Percentiles rank a stretch among this genome's conserved stretches.
Conservation (phyloP, 2,329 filamentous ascomycete genomes). For the Xylaria sp. region DNA sequence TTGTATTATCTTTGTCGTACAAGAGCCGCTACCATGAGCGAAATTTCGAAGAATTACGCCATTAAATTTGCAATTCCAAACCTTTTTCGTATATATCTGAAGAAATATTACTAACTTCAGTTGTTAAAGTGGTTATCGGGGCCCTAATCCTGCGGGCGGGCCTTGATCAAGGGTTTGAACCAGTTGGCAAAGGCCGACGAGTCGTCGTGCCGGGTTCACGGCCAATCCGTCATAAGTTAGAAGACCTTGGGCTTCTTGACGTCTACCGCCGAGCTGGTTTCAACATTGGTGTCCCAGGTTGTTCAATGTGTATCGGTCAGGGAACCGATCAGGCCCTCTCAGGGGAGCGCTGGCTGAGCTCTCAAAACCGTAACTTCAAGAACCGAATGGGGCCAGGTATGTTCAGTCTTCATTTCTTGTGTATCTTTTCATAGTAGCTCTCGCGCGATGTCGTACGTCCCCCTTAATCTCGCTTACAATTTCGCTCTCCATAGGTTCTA, state of each 20-base stretch:
- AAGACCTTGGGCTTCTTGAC: slow-evolving; percentile 50
- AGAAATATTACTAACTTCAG: not conserved
- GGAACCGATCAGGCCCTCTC: slow-evolving; percentile 54
- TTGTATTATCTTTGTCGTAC: not conserved
- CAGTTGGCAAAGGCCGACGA: slow-evolving; percentile 50
- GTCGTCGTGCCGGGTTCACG: slow-evolving; percentile 56
- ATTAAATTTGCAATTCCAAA: not conserved
- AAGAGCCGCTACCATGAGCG: not conserved
- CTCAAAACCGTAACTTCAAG: slow-evolving; percentile 60
- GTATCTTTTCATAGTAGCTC: not conserved
- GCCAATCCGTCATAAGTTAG: slow-evolving; percentile 54
- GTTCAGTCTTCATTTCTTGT: not conserved
- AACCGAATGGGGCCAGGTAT: slow-evolving; percentile 58
- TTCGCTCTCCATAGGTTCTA: slow-evolving; percentile 49
- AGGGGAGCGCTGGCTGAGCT: slow-evolving; percentile 58
- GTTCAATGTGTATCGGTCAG: slow-evolving; percentile 59
- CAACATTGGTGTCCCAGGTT: slow-evolving; percentile 56
- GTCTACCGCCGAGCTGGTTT: slow-evolving; percentile 57
- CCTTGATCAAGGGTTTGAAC: slow-evolving; percentile 49
- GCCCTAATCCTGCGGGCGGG: slow-evolving; percentile 56
- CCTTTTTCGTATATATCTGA: not conserved
- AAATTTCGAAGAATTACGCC: not conserved
- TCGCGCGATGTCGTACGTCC: not conserved
- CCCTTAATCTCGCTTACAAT: not conserved
- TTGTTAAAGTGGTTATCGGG: slow-evolving; percentile 51